A percentile compares a stretch with the other conserved stretches of the same genome.
phyloP scores from a whole-genome alignment of 352 stramenopile genomes.

The Pythium biforme region DNA sequence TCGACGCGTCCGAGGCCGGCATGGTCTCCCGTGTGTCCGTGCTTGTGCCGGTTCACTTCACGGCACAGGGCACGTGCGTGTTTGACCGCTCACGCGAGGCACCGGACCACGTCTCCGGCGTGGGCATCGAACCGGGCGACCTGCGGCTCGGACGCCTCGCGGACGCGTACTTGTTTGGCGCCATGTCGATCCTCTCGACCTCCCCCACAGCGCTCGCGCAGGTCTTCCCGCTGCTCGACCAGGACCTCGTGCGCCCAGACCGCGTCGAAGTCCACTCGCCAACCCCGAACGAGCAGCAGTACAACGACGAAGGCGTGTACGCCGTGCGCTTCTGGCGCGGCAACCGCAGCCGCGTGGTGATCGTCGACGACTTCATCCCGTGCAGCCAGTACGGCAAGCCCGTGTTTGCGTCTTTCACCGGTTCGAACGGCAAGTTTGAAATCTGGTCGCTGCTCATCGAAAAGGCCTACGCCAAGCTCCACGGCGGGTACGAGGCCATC shows the following conservation, averaged over 20 bases:
- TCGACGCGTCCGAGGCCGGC: slow-evolving; percentile 55
- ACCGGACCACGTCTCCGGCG: slow-evolving; percentile 52
- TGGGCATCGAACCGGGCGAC: slow-evolving; percentile 64
- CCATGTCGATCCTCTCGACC: slow-evolving; percentile 79
- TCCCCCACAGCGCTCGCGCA: slow-evolving; percentile 74
- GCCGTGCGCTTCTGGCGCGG: slow-evolving; percentile 84
- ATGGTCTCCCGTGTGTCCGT: slow-evolving; percentile 71
- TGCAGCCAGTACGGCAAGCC: slow-evolving; percentile 82
- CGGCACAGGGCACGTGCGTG: slow-evolving; percentile 73
- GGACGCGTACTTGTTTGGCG: slow-evolving; percentile 79
- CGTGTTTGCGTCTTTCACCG: slow-evolving; percentile 82
- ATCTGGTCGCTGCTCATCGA: slow-evolving; percentile 93
- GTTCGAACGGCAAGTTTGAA: slow-evolving; percentile 83
- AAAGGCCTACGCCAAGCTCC: slow-evolving; percentile 95
- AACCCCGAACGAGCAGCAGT: slow-evolving; percentile 76
- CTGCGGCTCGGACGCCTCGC: slow-evolving; percentile 64
- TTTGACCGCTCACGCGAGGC: slow-evolving; percentile 73
- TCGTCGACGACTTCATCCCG: slow-evolving; percentile 85
- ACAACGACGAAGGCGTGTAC: slow-evolving; percentile 89
- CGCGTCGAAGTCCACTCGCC: slow-evolving; percentile 50
- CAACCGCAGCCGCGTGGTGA: slow-evolving; percentile 76
- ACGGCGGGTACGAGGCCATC: slow-evolving; percentile 89
- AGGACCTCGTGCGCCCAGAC: slow-evolving; percentile 56
- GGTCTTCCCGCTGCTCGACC: slow-evolving; percentile 63
- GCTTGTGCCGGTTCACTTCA: slow-evolving; percentile 76